These are phyloP conservation scores for Priceomyces haplophilus DNA, from an alignment of 805 yeast species.

Conservation along the genomic window DNA sequence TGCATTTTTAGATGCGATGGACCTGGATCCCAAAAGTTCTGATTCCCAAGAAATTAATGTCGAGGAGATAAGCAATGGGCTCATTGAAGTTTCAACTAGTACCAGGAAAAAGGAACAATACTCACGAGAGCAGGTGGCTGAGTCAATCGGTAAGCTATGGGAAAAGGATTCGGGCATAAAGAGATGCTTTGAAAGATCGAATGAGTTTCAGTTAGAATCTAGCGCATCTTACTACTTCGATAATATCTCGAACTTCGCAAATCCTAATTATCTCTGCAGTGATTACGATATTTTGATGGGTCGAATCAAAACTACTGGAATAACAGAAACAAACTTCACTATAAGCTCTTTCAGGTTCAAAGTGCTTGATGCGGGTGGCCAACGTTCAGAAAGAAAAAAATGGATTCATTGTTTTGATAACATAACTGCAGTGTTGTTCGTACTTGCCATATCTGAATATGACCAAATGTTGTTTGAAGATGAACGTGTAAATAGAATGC, in stretches of 20 bases:
- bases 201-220: slow-evolving; percentile 81
- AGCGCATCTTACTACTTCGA: slow-evolving; percentile 81
- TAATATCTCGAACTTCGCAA: slow-evolving; percentile 61
- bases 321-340: slow-evolving; percentile 78
- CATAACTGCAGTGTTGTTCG: slow-evolving; percentile 83
- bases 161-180: slow-evolving; percentile 61
- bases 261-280: slow-evolving; percentile 62
- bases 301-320: slow-evolving; percentile 92
- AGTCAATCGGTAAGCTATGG: slow-evolving; percentile 73
- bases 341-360: slow-evolving; percentile 63
- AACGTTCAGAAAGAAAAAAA: slow-evolving; percentile 82
- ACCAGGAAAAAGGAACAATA: slow-evolving; percentile 13
- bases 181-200: slow-evolving; percentile 55
- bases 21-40: slow-evolving; percentile 16
- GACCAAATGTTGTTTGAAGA: slow-evolving; percentile 92
- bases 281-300: slow-evolving; percentile 87
- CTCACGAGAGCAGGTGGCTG: slow-evolving; percentile 57
- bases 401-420: slow-evolving; percentile 96
- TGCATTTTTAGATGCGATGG: slow-evolving; percentile 19
- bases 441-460: slow-evolving; percentile 85
- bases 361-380: slow-evolving; percentile 96
- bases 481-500: slow-evolving; percentile 83
- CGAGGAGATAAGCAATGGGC: slow-evolving; percentile 11
- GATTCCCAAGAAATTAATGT: slow-evolving; percentile 3
- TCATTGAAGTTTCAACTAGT: slow-evolving; percentile 11